Evolutionary conservation across 495 filamentous ascomycete species (phyloP).

Genomic region (Chaetomium cochliodes): DNA sequence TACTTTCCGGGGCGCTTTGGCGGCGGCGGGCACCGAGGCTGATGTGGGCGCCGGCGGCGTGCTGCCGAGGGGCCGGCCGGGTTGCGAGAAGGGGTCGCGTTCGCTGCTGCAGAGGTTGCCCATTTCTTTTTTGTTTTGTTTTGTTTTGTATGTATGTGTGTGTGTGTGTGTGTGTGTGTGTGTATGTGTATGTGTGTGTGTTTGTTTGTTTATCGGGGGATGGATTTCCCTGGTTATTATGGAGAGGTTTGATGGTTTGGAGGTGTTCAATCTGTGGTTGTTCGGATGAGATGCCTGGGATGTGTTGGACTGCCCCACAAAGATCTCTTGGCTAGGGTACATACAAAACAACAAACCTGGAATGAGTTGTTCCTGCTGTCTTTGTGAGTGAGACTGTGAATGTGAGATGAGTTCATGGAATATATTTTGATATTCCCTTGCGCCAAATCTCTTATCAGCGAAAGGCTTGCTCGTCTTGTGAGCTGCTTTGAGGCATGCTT

Average conservation of each 20-base stretch:
- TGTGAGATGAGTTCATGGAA: too few relatives aligned
- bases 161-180: not conserved
- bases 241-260: too few relatives aligned
- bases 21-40: constrained; percentile 38
- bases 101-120: constrained; percentile 72
- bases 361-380: too few relatives aligned
- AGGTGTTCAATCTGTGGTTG: too few relatives aligned
- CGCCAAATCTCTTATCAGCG: too few relatives aligned
- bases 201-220: not conserved
- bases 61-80: constrained; percentile 62
- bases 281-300: not conserved
- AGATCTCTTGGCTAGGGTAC: not conserved
- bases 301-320: not conserved
- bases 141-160: too few relatives aligned
- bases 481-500: too few relatives aligned
- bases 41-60: constrained; percentile 41
- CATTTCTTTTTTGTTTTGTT: constrained; percentile 48
- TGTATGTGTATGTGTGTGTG: not conserved
- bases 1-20: constrained; percentile 39
- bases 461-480: too few relatives aligned
- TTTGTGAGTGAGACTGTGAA: too few relatives aligned
- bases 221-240: not conserved
- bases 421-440: too few relatives aligned
- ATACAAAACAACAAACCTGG: not conserved
- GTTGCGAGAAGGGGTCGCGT: constrained; percentile 57